Base-by-base conservation (phyloP, 2,329 filamentous ascomycete species). In the Bipolaris sorokiniana region DNA sequence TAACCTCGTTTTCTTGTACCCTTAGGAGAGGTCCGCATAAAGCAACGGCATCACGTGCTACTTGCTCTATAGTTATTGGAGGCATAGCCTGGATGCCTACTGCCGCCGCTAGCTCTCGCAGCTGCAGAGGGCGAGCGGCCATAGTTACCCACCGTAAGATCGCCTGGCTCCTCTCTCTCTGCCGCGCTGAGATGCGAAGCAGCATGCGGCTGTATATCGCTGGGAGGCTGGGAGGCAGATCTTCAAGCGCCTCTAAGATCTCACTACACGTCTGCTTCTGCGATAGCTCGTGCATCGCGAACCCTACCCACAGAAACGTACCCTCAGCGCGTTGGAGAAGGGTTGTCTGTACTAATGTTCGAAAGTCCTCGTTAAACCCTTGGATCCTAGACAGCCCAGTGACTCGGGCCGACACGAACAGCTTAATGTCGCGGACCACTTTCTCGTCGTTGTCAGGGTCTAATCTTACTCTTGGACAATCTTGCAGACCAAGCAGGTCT, bases 231-330 rank as follows among this genome's bases (percentile, higher is more conserved):
- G 38, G 47, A 28, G 70, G 71, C 13, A 73, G 49, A 9, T 28
- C 23, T 3, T 63, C 34, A 11, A 76, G 53, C 0, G 38, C 51
- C 16, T 61, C 48, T 4, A 34, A 31, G 0, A 67, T 37, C 15
- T 62, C 38, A 34, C 3, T 60, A 22, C 23, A 46, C 2, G 63
- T 63, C 20, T 22, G 26, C 38, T 65, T 57, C 41, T 51, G 48
- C 10, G 6, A 37, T 10, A 68, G 48, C 42, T 65, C 66, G 3
- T 65, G 47, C 42, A 70, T 51, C 15, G 68, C 64, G 36, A 67
- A 63, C 20, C 63, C 68, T 15, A 71, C 66, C 74, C 70, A 77
- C 7, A 77, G 62, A 45, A 76, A 76, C 42, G 70, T 76, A 3
- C 70, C 72, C 48, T 72, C 48, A 10, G 73, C 62, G 9, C 68